phyloP scores from a whole-genome alignment of 306 rosid species.

The Medicago arabica region DNA sequence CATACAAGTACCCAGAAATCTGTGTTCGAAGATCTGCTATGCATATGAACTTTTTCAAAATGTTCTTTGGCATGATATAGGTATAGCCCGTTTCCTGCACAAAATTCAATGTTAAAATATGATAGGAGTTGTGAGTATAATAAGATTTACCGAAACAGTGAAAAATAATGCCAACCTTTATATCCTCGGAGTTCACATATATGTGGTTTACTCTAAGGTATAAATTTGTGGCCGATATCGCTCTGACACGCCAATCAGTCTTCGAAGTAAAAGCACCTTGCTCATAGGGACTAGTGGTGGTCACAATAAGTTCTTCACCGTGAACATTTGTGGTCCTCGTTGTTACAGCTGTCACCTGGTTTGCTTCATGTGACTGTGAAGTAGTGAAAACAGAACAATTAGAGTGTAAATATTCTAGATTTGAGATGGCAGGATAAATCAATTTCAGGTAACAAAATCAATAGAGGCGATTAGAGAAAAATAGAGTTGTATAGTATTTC shows the following conservation, averaged over 20 bases:
- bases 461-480: no score
- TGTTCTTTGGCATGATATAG: constrained; percentile 97
- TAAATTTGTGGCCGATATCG: constrained; percentile 95
- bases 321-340: constrained; percentile 92
- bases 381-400: no score
- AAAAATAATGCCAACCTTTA: constrained; percentile 60
- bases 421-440: no score
- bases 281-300: constrained; percentile 98
- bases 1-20: constrained; percentile 93
- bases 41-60: constrained; percentile 94
- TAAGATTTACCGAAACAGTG: constrained; percentile 9
- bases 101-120: constrained; percentile 38
- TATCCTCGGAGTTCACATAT: constrained; percentile 97
- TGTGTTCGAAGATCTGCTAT: constrained; percentile 98
- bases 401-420: no score
- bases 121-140: not conserved
- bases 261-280: constrained; percentile 92
- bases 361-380: constrained; percentile 88
- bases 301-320: constrained; percentile 94
- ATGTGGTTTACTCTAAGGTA: constrained; percentile 98
- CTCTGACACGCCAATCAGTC: constrained; percentile 99
- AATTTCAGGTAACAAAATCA: no score
- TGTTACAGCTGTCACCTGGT: constrained; percentile 93
- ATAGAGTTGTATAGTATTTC: no score
- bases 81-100: constrained; percentile 99